A percentile compares a stretch with the other conserved stretches of the same genome.
phyloP scores from a whole-genome alignment of 306 rosid species.

The Castanea crenata region DNA sequence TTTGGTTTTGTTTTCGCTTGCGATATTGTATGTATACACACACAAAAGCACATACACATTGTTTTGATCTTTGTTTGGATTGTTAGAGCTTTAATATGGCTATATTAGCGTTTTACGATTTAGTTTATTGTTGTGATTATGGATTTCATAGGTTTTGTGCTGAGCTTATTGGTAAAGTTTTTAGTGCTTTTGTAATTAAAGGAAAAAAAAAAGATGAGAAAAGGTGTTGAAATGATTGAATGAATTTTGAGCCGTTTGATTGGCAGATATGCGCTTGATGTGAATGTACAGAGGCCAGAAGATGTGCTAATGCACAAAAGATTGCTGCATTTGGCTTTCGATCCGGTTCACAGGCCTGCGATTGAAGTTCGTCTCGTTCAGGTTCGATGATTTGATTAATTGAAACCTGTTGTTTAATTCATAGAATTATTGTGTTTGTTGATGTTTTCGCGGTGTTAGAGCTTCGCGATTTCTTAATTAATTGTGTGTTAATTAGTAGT shows the following conservation, averaged over 20 bases:
- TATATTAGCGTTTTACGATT: background rate
- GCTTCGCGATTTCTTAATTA: background rate
- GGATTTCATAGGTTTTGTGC: background rate
- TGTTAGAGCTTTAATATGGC: background rate
- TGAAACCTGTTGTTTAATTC: background rate
- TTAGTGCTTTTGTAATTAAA: background rate
- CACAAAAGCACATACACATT: background rate
- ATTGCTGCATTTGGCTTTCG: slow-evolving; percentile 76
- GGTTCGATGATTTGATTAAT: slow-evolving; percentile 40
- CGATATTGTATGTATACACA: too few relatives aligned
- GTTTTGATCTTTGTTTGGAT: background rate
- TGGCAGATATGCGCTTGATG: slow-evolving; percentile 89
- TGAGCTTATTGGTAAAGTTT: slow-evolving; percentile 5
- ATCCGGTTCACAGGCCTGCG: slow-evolving; percentile 86
- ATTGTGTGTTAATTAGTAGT: background rate
- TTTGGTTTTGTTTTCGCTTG: background rate
- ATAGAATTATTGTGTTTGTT: slow-evolving; percentile 7
- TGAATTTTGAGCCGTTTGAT: slow-evolving; percentile 23
- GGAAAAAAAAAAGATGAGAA: background rate
- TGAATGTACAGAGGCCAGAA: slow-evolving; percentile 92
- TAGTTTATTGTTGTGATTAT: background rate
- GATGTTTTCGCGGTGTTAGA: slow-evolving; percentile 3
- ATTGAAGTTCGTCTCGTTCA: slow-evolving; percentile 96
- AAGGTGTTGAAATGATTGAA: background rate
- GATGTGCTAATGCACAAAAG: slow-evolving; percentile 97